Evolutionary conservation across 2,329 filamentous ascomycete genomes (phyloP).

Genomic region (Penicillium sp.): DNA sequence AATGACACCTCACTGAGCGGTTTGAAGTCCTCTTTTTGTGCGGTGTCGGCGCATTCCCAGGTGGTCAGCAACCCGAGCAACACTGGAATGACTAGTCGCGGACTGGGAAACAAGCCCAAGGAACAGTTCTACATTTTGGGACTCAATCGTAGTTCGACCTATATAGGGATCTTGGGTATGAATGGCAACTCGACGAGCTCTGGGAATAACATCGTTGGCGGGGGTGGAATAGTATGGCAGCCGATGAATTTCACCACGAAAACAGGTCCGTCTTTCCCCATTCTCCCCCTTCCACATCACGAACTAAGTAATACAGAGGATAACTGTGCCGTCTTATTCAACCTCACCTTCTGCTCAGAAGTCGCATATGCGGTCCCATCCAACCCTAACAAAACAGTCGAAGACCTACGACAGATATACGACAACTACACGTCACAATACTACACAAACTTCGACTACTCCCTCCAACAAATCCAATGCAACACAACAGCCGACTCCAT

Average conservation of each 20-base stretch:
- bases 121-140: conserved; percentile 84
- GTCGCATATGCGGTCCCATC: conserved; percentile 90
- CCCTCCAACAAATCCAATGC: conserved; percentile 81
- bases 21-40: conserved; percentile 79
- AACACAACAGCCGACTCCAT: conserved; percentile 70
- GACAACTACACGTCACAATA: conserved; percentile 70
- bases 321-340: conserved; percentile 83
- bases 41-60: conserved; percentile 56
- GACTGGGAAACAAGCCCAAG: conserved; percentile 68
- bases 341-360: conserved; percentile 84
- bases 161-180: conserved; percentile 71
- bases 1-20: conserved; percentile 65
- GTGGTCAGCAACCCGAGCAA: conserved; percentile 53
- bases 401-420: conserved; percentile 69
- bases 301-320: conserved; percentile 53
- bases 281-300: conserved; percentile 21
- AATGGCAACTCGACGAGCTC: conserved; percentile 53
- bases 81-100: conserved; percentile 68
- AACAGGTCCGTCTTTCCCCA: conserved; percentile 56
- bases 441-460: conserved; percentile 78
- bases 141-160: conserved; percentile 70
- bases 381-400: conserved; percentile 66
- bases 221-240: conserved; percentile 75
- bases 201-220: conserved; percentile 54
- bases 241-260: conserved; percentile 77